Base-by-base conservation (phyloP, 371 early-diverging fungal species). In the Mortierella sp. region DNA sequence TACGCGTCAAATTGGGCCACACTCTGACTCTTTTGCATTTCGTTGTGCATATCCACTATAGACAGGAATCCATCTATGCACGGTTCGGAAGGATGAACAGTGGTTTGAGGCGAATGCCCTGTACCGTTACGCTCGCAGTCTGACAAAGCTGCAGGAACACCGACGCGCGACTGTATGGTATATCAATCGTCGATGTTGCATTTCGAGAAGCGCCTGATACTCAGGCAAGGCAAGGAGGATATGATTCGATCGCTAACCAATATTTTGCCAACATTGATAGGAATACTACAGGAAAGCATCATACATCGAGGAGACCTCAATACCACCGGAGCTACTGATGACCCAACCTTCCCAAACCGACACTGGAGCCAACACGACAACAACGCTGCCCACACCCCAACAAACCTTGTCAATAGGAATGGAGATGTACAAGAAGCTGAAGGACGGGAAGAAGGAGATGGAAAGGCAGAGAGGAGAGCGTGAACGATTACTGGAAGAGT, bases 71-170 rank as follows among this genome's bases (percentile, higher is more conserved):
- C 79, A 79, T 16, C 48, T 79, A 16, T 70, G 64, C 8, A 79
- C 79, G 11, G 39, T 75, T 29, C 41, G 61, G 55, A 53, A 52
- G n/a, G 75, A 70, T 14, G 79, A 79, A 31, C n/a, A 67, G 13
- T 79, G 79, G 79, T 79, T 79, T n/a, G 52, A 71, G 26, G 45
- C 64, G 1, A 66, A 55, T 31, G 79, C 75, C 1, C 44, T 79
- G 11, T n/a, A 43, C 19, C 71, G 64, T 26, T 79, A 79, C 31
- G 79, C 79, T 4, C 71, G 68, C 34, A 75, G 79, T 48, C 65
- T 79, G 64, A 67, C 75, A 13, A 48, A 68, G 8, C 61, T 74
- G 11, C 45, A 71, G 44, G 71, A 79, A 31, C 71, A 79, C 43
- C 63, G 45, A 19, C 58, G 79, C 44, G 71, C 79, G 47, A 55